Evolutionary conservation across 371 early-diverging fungal genomes (phyloP).

Genomic region (Chytridiales sp.): DNA sequence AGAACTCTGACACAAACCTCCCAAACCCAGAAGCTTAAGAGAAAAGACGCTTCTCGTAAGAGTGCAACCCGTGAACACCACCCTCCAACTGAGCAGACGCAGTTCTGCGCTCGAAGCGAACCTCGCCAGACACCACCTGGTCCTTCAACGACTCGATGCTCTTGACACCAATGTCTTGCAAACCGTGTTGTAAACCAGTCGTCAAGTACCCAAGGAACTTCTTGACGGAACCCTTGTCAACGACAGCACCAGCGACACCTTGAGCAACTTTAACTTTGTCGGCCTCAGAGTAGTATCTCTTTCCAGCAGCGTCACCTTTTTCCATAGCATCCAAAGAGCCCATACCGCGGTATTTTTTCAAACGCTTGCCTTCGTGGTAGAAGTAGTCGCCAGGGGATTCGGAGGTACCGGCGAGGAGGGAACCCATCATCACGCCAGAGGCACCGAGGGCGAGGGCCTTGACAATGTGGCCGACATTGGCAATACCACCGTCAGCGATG

Average conservation of each 20-base stretch:
- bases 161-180: conserved; percentile 92
- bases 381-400: conserved; percentile 98
- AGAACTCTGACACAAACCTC: too few relatives aligned
- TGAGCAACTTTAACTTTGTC: conserved; percentile 98
- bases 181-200: conserved; percentile 92
- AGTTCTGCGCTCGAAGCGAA: conserved; percentile 92
- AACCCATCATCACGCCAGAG: conserved; percentile 97
- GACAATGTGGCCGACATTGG: conserved; percentile 94
- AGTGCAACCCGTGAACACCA: conserved; percentile 91
- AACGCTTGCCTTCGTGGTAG: conserved; percentile 93
- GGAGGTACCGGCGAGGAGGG: conserved; percentile 90
- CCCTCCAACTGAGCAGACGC: conserved; percentile 95
- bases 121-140: conserved; percentile 64
- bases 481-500: conserved; percentile 96
- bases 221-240: conserved; percentile 94
- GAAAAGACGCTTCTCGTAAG: conserved; percentile 64
- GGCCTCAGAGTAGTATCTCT: conserved; percentile 93
- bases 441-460: conserved; percentile 95
- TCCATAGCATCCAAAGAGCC: conserved; percentile 96
- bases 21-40: too few relatives aligned
- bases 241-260: conserved; percentile 89
- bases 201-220: conserved; percentile 86
- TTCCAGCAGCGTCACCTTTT: conserved; percentile 66
- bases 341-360: conserved; percentile 98
- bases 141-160: conserved; percentile 65